phyloP scores from a whole-genome alignment of 2,329 filamentous ascomycete genomes.

The Pestalotiopsis sp. region DNA sequence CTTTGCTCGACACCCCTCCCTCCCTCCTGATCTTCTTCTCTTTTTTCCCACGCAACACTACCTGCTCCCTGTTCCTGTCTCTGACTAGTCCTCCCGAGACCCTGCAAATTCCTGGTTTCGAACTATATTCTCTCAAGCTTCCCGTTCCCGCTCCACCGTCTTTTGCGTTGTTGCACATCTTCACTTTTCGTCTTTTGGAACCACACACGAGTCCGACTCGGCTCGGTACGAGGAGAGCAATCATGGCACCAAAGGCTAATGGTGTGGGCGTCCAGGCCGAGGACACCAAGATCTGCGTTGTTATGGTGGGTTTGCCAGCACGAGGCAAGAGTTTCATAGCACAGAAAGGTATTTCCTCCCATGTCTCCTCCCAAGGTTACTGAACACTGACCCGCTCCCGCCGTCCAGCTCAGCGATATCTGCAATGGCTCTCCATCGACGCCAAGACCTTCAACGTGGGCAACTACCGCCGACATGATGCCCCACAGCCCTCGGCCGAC shows the following conservation, averaged over 20 bases:
- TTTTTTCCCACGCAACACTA: not conserved
- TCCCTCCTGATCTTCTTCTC: not conserved
- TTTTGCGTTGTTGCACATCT: not conserved
- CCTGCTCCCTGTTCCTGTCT: not conserved
- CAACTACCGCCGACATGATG: constrained; percentile 87
- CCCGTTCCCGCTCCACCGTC: not conserved
- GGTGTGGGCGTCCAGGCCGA: constrained; percentile 83
- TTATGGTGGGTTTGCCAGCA: constrained; percentile 97
- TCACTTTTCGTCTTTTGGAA: constrained; percentile 27
- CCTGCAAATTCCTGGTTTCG: not conserved
- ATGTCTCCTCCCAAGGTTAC: not conserved
- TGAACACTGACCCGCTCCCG: not conserved
- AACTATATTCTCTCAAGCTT: not conserved
- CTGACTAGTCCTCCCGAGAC: not conserved
- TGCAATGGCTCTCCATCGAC: constrained; percentile 94
- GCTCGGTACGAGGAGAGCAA: constrained; percentile 26
- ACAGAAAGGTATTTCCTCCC: constrained; percentile 74
- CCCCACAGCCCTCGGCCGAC: constrained; percentile 86
- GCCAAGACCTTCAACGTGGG: constrained; percentile 97
- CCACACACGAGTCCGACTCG: constrained; percentile 9
- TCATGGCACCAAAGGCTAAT: constrained; percentile 49
- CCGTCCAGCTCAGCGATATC: constrained; percentile 78
- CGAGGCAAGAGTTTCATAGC: constrained; percentile 97
- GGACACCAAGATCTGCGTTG: constrained; percentile 94
- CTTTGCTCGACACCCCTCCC: not conserved